phyloP scores from a whole-genome alignment of 208 protist genomes.

The Crithidia bombi region DNA sequence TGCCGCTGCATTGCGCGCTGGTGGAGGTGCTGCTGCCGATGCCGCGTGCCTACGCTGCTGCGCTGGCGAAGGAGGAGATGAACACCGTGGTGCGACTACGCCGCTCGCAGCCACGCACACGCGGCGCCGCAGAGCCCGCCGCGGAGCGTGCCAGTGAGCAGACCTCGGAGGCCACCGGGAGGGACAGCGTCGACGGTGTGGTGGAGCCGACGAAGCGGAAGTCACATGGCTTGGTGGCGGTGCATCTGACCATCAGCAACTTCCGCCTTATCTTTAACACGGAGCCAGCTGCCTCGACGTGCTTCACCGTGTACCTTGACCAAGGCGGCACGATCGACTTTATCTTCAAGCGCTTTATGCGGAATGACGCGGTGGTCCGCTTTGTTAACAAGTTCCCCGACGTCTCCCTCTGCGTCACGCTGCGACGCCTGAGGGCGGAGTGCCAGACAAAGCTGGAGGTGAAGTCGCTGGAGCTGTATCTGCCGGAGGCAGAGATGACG shows the following conservation, averaged over 20 bases:
- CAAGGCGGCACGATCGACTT: slow-evolving; percentile 60
- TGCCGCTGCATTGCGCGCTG: slow-evolving; percentile 51
- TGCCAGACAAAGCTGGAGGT: slow-evolving; percentile 89
- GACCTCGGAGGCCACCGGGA: neutral
- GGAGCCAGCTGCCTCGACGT: slow-evolving; percentile 67
- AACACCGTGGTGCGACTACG: slow-evolving; percentile 33
- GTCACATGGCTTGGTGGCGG: slow-evolving; percentile 27
- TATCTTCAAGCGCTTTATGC: slow-evolving; percentile 44
- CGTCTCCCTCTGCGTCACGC: slow-evolving; percentile 46
- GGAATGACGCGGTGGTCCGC: neutral
- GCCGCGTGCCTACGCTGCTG: slow-evolving; percentile 55
- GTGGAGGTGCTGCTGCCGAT: slow-evolving; percentile 77
- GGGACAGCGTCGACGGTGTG: neutral
- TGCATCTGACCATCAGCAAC: slow-evolving; percentile 70
- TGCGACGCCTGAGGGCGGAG: slow-evolving; percentile 66
- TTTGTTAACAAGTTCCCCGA: slow-evolving; percentile 42
- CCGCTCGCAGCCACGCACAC: neutral
- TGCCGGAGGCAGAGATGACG: slow-evolving; percentile 60
- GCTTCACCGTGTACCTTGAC: slow-evolving; percentile 72
- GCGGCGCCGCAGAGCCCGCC: neutral
- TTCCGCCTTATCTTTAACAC: slow-evolving; percentile 72
- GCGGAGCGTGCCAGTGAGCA: neutral
- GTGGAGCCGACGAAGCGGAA: slow-evolving; percentile 6
- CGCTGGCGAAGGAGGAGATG: slow-evolving; percentile 38
- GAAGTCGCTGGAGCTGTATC: slow-evolving; percentile 79